Conservation (phyloP, 495 filamentous ascomycete genomes). For the Penicillium robsamsonii region DNA sequence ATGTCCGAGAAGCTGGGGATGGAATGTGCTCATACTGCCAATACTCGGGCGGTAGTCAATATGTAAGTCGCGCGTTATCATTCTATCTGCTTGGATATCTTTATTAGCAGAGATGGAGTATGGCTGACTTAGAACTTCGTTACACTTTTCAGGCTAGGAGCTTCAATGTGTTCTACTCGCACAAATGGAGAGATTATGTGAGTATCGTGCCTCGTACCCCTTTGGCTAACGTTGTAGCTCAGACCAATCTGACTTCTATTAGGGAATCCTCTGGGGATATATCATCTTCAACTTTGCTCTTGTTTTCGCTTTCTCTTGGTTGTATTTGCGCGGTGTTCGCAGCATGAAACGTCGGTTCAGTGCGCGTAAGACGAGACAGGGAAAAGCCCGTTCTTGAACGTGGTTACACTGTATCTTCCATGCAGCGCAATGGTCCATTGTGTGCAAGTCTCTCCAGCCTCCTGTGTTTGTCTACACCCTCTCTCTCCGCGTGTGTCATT, state of each 20-base stretch:
- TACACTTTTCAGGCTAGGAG: constrained; percentile 37
- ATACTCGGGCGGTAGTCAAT: constrained; percentile 56
- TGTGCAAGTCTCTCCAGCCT: not conserved
- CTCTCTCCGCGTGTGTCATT: not conserved
- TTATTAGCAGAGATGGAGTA: not conserved
- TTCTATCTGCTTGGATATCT: not conserved
- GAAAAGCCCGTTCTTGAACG: constrained; percentile 1
- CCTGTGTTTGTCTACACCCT: no score
- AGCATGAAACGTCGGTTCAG: constrained; percentile 43
- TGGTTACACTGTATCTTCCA: not conserved
- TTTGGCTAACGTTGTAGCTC: not conserved
- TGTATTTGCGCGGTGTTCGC: constrained; percentile 49
- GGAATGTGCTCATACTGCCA: constrained; percentile 61
- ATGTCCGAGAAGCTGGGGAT: constrained; percentile 45
- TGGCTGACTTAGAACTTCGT: not conserved
- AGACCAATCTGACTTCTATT: not conserved
- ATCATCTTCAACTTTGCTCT: constrained; percentile 54
- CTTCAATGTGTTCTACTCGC: constrained; percentile 50
- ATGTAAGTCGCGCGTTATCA: constrained; percentile 34
- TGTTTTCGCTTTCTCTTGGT: constrained; percentile 53
- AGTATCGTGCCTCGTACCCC: constrained; percentile 24
- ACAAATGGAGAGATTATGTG: constrained; percentile 64
- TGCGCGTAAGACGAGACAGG: constrained; percentile 41
- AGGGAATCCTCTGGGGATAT: constrained; percentile 57
- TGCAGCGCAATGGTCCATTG: not conserved